Conservation (phyloP, 2,329 filamentous ascomycete species). For the Alternaria sp. region DNA sequence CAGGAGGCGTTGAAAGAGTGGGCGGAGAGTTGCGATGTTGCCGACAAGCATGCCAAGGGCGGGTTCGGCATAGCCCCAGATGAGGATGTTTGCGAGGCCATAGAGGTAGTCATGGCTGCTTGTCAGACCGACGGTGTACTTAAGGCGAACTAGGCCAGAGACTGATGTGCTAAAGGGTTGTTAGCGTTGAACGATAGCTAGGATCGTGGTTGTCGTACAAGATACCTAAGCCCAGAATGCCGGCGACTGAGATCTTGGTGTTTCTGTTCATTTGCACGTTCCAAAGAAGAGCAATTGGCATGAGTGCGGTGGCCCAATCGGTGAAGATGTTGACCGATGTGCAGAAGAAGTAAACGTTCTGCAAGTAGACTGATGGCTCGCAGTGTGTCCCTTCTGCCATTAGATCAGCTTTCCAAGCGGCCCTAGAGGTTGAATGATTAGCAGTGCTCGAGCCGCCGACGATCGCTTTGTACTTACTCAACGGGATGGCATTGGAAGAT, state of each 20-base stretch:
- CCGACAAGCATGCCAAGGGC: conserved; percentile 49
- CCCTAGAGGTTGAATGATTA: conserved; percentile 1
- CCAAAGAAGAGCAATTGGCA: conserved; percentile 38
- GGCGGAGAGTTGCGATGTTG: conserved; percentile 46
- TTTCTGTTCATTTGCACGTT: conserved; percentile 38
- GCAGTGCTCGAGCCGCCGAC: neutral
- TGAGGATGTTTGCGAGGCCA: conserved; percentile 46
- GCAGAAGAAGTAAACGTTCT: conserved; percentile 47
- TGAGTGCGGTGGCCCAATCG: conserved; percentile 49
- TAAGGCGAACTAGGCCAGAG: conserved; percentile 26
- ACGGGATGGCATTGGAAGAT: conserved; percentile 50
- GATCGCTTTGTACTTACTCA: conserved; percentile 13
- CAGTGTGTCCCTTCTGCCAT: conserved; percentile 37
- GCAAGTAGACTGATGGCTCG: conserved; percentile 34
- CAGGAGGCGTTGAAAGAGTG: conserved; percentile 40
- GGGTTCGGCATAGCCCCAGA: conserved; percentile 52
- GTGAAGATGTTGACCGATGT: conserved; percentile 50
- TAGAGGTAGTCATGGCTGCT: conserved; percentile 44
- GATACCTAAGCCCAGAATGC: conserved; percentile 33
- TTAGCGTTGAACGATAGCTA: neutral
- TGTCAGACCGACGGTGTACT: conserved; percentile 49
- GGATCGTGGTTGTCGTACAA: conserved; percentile 20
- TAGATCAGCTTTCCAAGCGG: conserved; percentile 23
- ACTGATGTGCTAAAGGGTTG: conserved; percentile 31
- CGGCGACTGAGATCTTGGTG: conserved; percentile 35